Conservation (phyloP, 2,329 filamentous ascomycete genomes). For the Pseudogymnoascus sp. region DNA sequence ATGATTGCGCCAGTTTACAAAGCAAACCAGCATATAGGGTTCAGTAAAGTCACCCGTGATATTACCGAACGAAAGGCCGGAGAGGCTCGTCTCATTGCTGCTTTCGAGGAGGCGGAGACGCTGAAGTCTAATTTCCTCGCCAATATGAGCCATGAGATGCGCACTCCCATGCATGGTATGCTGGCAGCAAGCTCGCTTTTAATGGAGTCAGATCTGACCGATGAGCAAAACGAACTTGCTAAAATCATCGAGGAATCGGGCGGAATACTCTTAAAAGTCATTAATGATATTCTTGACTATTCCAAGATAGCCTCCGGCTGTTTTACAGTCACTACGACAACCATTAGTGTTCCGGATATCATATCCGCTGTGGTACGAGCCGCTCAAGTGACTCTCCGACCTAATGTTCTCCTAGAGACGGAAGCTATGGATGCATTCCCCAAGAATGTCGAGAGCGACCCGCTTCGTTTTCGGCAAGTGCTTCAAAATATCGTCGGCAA, state of each 20-base stretch:
- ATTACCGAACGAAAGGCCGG: constrained; percentile 47
- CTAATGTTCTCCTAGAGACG: constrained; percentile 39
- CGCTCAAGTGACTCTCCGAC: constrained; percentile 38
- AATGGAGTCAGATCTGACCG: constrained; percentile 43
- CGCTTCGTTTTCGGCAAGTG: constrained; percentile 52
- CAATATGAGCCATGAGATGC: constrained; percentile 53
- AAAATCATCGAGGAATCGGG: constrained; percentile 52
- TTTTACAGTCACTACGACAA: constrained; percentile 47
- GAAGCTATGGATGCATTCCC: constrained; percentile 40
- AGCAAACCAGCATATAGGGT: constrained; percentile 44
- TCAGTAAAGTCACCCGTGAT: constrained; percentile 51
- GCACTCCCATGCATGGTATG: constrained; percentile 58
- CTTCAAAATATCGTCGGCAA: constrained; percentile 55
- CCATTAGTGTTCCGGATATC: constrained; percentile 40
- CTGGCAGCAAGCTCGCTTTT: constrained; percentile 50
- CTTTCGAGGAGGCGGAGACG: constrained; percentile 54
- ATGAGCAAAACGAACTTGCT: constrained; percentile 48
- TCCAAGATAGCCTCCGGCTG: constrained; percentile 54
- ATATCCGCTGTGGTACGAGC: constrained; percentile 43
- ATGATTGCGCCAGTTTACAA: constrained; percentile 49
- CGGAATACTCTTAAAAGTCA: constrained; percentile 49
- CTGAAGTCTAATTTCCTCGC: constrained; percentile 54
- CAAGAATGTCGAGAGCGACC: constrained; percentile 44
- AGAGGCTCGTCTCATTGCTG: constrained; percentile 45
- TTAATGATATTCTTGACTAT: constrained; percentile 61